Evolutionary conservation across 306 rosid species (phyloP).

Genomic region (Cicer pinnatifidum): DNA sequence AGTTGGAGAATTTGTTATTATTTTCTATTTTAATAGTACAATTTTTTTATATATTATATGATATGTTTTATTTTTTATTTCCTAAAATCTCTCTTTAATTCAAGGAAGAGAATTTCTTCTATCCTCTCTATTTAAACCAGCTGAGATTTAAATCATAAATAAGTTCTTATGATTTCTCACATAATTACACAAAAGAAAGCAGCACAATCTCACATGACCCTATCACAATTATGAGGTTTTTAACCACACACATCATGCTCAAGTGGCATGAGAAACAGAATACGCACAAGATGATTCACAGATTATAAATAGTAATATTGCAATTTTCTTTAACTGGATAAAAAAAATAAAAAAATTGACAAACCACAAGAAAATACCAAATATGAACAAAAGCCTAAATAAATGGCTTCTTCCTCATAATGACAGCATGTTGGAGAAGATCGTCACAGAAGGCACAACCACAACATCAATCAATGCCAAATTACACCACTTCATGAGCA

Average conservation of each 20-base stretch:
- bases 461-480: background rate
- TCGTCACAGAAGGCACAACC: constrained; percentile 14
- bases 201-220: background rate
- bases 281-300: constrained; percentile 32
- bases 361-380: constrained; percentile 38
- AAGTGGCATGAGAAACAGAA: constrained; percentile 3
- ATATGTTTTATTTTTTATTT: no score
- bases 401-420: constrained; percentile 34
- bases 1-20: no score
- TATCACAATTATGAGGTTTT: constrained; percentile 16
- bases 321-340: constrained; percentile 13
- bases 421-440: constrained; percentile 28
- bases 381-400: constrained; percentile 38
- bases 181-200: background rate
- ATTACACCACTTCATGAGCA: constrained; percentile 12
- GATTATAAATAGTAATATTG: constrained; percentile 35
- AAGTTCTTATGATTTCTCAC: background rate
- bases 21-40: no score
- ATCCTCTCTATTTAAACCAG: no score
- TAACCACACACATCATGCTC: constrained; percentile 13
- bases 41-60: no score
- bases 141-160: background rate
- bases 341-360: constrained; percentile 10
- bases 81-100: no score
- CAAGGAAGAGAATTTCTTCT: no score